Evolutionary conservation across 208 protist genomes (phyloP), one percentile per base, ranked within the genome.

Genomic region (Crithidia fasciculata): DNA sequence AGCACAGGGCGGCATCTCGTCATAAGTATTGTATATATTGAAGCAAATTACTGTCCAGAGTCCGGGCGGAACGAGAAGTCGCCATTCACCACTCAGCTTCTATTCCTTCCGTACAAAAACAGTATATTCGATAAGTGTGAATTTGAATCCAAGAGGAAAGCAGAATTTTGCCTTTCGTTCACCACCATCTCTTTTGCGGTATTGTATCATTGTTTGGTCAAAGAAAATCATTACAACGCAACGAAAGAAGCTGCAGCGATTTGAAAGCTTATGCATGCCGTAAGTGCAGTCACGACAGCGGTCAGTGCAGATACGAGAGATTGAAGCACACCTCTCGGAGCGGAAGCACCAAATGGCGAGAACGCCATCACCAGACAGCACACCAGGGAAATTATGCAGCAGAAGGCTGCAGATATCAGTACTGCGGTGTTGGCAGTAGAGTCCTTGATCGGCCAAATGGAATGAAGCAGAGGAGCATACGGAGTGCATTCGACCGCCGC

Each of bases 291-390:
- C 5, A 62, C 40, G 4, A 62, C 54, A 15, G 54, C 54, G 6
- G 54, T 58, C 54, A 58, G 13, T 8, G 54, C 2, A 39, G 54
- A 40, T 4, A 58, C 54, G 37, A 62, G 57, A 62, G 57, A 45
- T 40, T 62, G 39, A 5, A 41, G 13, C 5, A 45, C 39, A 37
- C 57, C 39, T 18, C 57, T 45, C 15, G 7, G 15, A 62, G 10
- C 39, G 18, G 45, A 62, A 47, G 57, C 57, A 18, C 57, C 57
- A 19, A 47, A 19, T 13, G 57, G 57, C 3, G 28, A 62, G 18
- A 62, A 62, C 13, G 10, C 57, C 57, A 47, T 62, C 50, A 62
- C 57, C 45, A 62, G 18, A 18, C 57, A 62, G 18, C 39, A 62
- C 15, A 6, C 9, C 4, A 62, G 57, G 45, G 57, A 62, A 7